Conservation (phyloP, 116 monocot species). For the Iris pallida region DNA sequence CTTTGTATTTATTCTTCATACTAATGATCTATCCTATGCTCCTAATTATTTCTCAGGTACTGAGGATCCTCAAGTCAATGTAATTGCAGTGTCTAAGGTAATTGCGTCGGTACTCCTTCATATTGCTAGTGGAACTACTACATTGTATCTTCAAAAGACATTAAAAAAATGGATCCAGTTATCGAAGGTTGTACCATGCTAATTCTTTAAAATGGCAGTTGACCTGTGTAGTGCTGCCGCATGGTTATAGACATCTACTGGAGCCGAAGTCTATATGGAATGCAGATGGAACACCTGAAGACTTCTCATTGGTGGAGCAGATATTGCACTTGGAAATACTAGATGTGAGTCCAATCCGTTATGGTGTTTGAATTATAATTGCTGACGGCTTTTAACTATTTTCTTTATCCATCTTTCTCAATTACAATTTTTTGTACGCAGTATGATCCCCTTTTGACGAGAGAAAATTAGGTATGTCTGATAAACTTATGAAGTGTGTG, state of each 20-base stretch:
- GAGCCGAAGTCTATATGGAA: constrained; percentile 95
- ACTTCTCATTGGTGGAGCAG: constrained; percentile 62
- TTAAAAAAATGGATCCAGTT: background rate
- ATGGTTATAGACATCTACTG: constrained; percentile 54
- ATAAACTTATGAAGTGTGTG: too few relatives aligned
- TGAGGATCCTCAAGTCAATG: constrained; percentile 48
- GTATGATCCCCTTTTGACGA: too few relatives aligned
- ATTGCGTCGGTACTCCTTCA: background rate
- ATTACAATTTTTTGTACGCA: too few relatives aligned
- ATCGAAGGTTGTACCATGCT: background rate
- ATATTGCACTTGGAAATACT: constrained; percentile 75
- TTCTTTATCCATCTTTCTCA: too few relatives aligned
- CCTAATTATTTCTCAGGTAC: constrained; percentile 29
- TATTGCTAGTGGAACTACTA: background rate
- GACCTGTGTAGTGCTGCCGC: constrained; percentile 71
- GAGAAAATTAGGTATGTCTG: too few relatives aligned
- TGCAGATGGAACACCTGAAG: constrained; percentile 69
- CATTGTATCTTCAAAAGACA: background rate
- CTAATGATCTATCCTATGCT: too few relatives aligned
- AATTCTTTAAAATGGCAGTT: constrained; percentile 43
- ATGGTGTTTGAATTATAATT: background rate
- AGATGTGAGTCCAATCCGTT: constrained; percentile 44
- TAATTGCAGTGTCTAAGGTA: constrained; percentile 61
- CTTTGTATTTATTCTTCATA: too few relatives aligned
- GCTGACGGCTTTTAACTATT: too few relatives aligned